Evolutionary conservation across 495 filamentous ascomycete genomes (phyloP).

Genomic region (Talaromyces ruber): DNA sequence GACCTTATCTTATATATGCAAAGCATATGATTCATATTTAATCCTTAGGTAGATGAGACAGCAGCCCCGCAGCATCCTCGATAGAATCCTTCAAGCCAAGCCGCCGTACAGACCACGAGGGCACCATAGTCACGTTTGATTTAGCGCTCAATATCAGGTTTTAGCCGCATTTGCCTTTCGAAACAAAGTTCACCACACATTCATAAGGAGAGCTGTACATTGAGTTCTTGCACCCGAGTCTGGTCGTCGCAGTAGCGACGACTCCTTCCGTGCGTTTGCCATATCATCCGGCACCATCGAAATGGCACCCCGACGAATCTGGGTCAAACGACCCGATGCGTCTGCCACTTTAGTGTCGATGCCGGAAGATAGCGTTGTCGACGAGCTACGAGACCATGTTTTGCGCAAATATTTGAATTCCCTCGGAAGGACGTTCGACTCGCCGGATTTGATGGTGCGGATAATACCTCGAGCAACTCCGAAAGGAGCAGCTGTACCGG

Average conservation of each 20-base stretch:
- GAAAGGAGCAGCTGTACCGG: conserved; percentile 39
- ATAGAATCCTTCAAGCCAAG: conserved; percentile 5
- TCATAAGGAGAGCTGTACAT: background rate
- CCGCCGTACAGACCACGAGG: conserved; percentile 17
- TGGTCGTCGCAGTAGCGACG: conserved; percentile 18
- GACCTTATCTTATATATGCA: background rate
- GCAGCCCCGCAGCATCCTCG: conserved; percentile 4
- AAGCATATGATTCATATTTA: background rate
- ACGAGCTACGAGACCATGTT: conserved; percentile 90
- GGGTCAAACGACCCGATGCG: conserved; percentile 79
- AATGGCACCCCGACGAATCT: conserved; percentile 67
- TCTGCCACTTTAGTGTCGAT: conserved; percentile 85
- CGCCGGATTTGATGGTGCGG: conserved; percentile 73
- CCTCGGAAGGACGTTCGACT: conserved; percentile 76
- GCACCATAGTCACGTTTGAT: background rate
- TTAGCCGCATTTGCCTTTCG: conserved; percentile 9
- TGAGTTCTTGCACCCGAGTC: conserved; percentile 18
- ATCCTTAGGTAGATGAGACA: conserved; percentile 1
- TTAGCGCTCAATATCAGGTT: background rate
- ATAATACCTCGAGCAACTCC: conserved; percentile 46
- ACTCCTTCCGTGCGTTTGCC: conserved; percentile 12
- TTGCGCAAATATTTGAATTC: conserved; percentile 90
- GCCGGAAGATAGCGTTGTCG: conserved; percentile 81
- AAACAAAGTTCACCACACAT: conserved; percentile 6
- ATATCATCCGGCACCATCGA: conserved; percentile 12